phyloP scores from a whole-genome alignment of 768 basidiomycete species.

The Mycena epipterygia region DNA sequence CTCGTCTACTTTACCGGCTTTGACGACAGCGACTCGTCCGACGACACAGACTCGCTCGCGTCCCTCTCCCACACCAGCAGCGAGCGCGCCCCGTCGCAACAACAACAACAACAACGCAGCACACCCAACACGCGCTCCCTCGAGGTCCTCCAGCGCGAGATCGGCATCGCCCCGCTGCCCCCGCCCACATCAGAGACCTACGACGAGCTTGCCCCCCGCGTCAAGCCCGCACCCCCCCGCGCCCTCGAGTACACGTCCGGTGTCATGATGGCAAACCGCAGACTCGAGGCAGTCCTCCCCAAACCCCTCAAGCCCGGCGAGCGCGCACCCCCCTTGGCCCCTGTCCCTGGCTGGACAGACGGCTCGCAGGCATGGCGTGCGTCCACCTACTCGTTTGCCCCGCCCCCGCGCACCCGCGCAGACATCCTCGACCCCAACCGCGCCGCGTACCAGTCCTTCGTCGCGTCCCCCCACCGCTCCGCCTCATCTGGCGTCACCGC shows the following conservation, averaged over 20 bases:
- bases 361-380: constrained; percentile 78
- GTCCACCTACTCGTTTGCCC: constrained; percentile 66
- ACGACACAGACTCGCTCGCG: constrained; percentile 37
- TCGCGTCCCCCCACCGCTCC: constrained; percentile 65
- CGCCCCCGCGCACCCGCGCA: constrained; percentile 51
- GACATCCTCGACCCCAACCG: constrained; percentile 48
- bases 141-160: constrained; percentile 43
- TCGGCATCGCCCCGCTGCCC: constrained; percentile 66
- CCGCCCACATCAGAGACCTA: constrained; percentile 61
- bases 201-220: constrained; percentile 41
- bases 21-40: constrained; percentile 55
- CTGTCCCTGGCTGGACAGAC: constrained; percentile 79
- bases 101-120: constrained; percentile 42
- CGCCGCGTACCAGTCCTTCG: constrained; percentile 58
- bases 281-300: constrained; percentile 62
- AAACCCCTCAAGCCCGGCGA: constrained; percentile 57
- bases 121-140: constrained; percentile 59
- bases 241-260: constrained; percentile 66
- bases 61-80: constrained; percentile 35
- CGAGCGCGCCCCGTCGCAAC: constrained; percentile 41
- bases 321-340: constrained; percentile 50
- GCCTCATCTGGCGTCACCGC: constrained; percentile 61
- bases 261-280: constrained; percentile 77
- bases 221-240: constrained; percentile 35
- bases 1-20: constrained; percentile 55